Conservation (phyloP, 441 rosid genomes). For the Croton setiger region DNA sequence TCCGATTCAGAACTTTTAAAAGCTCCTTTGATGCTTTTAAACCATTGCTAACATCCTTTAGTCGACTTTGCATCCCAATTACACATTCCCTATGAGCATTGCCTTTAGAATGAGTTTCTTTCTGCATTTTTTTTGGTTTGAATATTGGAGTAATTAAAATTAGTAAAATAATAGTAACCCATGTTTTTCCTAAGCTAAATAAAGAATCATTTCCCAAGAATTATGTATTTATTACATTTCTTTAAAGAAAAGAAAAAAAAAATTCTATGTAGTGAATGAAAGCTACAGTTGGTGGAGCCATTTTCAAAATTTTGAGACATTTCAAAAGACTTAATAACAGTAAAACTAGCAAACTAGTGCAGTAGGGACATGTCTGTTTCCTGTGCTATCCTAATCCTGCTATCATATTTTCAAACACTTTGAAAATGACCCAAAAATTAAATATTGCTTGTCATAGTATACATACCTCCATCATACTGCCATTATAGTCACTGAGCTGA, state of each 20-base stretch:
- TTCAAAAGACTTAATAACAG: neutral
- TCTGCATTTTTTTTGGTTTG: slow-evolving; percentile 31
- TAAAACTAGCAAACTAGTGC: neutral
- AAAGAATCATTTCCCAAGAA: no score
- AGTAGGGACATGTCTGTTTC: slow-evolving; percentile 1
- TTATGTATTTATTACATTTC: neutral
- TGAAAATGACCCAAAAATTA: slow-evolving; percentile 15
- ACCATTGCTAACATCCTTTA: slow-evolving; percentile 61
- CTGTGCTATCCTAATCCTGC: slow-evolving; percentile 13
- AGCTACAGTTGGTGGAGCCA: slow-evolving; percentile 18
- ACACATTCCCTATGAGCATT: slow-evolving; percentile 30
- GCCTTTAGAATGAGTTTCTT: slow-evolving; percentile 34
- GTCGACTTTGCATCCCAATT: slow-evolving; percentile 32
- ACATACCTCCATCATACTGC: slow-evolving; percentile 45
- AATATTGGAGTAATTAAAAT: neutral
- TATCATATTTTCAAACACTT: slow-evolving; percentile 6
- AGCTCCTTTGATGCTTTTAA: slow-evolving; percentile 73
- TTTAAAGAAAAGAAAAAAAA: neutral
- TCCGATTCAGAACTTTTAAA: slow-evolving; percentile 55
- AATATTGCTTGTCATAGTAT: neutral
- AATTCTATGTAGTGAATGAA: slow-evolving; percentile 8
- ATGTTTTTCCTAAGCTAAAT: neutral
- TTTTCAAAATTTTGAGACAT: slow-evolving; percentile 2
- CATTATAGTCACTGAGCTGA: slow-evolving; percentile 34
- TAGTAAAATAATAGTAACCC: neutral